Base-by-base conservation (phyloP, 1,139 yeast genomes). In the Geotrichum australiense region DNA sequence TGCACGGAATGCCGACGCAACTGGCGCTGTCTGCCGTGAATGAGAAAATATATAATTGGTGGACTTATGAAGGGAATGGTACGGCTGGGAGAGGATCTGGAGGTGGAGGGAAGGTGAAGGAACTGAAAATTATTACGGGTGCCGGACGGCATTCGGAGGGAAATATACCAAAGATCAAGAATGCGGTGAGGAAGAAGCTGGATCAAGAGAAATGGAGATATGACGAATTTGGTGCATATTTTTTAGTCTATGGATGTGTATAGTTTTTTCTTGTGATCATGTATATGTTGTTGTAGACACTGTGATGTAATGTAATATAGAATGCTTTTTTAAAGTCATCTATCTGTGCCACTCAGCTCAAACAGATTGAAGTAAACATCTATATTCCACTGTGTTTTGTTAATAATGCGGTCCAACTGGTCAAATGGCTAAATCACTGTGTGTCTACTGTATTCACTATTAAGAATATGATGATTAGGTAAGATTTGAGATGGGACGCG, bases 91-190 rank as follows among this genome's bases (percentile, higher is more conserved):
- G 12, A 6, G n/a, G n/a, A 7, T 16, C 28, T 8, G 24, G 30
- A n/a, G 27, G 15, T 5, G 33, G 39, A n/a, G 33, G 31, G 8
- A n/a, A 19, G 4, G 27, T 26, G 20, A 39, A 35, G 4, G 50
- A 51, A n/a, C 40, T 59, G 7, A 51, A 46, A 27, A 44, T 59
- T n/a, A 52, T 59, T 28, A 57, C 63, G 0, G 64, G 64, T 3
- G 52, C 59, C 1, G 64, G 64, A 8, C 41, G 45, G 3, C 64
- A 59, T 40, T 54, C 60, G 20, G 47, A 39, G n/a, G 55, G 49
- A 5, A 59, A 59, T 5, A 50, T 58, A 5, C 62, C 64, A 4
- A 52, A 51, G 30, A 53, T 58, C 39, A 59, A 58, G 39, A 54
- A 55, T 29, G 61, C 55, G 16, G 45, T 59, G 7, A 50, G 58